Percentiles rank a stretch among this genome's conserved stretches.
Evolutionary conservation across 495 filamentous ascomycete species (phyloP).

Genomic region (Cercophora samala): DNA sequence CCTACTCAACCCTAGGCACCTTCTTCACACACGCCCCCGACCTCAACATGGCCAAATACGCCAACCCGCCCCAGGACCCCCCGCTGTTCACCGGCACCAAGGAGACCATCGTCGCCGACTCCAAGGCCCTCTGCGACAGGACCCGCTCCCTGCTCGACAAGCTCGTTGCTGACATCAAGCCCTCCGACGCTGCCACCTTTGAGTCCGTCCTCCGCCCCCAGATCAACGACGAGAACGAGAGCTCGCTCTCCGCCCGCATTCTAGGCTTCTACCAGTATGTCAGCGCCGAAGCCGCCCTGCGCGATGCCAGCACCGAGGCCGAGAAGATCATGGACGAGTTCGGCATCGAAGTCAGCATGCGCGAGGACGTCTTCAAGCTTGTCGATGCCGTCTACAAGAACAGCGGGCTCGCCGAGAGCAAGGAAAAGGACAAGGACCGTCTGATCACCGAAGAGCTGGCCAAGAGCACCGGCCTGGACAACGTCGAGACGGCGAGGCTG

Average conservation of each 20-base stretch:
- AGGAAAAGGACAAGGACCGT: conserved; percentile 35
- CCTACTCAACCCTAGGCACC: conserved; percentile 20
- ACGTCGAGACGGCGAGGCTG: conserved; percentile 50
- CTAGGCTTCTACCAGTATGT: conserved; percentile 79
- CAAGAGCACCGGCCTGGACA: conserved; percentile 33
- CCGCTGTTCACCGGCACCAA: conserved; percentile 83
- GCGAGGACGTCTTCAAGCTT: conserved; percentile 58
- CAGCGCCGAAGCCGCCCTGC: conserved; percentile 62
- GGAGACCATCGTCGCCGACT: conserved; percentile 68
- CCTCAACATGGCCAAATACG: conserved; percentile 46
- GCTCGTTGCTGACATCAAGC: conserved; percentile 64
- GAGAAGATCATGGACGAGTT: conserved; percentile 61
- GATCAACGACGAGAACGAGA: conserved; percentile 63
- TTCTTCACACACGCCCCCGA: conserved; percentile 24
- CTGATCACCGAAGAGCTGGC: conserved; percentile 31
- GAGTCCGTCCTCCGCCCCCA: conserved; percentile 61
- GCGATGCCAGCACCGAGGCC: conserved; percentile 59
- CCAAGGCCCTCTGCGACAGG: conserved; percentile 66
- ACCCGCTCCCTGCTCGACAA: conserved; percentile 70
- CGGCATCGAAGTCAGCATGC: conserved; percentile 57
- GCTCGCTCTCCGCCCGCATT: conserved; percentile 57
- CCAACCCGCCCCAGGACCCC: conserved; percentile 77
- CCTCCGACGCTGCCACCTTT: conserved; percentile 60
- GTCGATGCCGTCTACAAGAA: conserved; percentile 53
- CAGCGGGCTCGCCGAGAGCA: conserved; percentile 41